These are phyloP conservation scores for Dactylellina cionopaga DNA, from an alignment of 2,329 filamentous ascomycete genomes.

Conservation along the genomic window DNA sequence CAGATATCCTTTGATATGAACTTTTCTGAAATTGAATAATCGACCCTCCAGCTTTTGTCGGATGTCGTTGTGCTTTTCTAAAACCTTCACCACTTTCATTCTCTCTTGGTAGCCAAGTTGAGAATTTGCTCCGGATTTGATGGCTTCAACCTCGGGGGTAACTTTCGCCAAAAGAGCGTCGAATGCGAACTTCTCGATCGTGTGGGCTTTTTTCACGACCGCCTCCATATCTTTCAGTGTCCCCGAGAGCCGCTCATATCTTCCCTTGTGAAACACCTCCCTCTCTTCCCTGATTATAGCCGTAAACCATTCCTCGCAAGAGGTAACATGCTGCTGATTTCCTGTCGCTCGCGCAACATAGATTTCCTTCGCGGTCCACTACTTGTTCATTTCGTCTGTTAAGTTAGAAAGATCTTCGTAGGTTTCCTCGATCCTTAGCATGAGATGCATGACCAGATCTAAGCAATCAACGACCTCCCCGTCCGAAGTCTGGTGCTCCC, in stretches of 20 bases:
- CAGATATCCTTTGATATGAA: conserved; percentile 11
- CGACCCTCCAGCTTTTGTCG: conserved; percentile 6
- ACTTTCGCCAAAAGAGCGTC: not conserved
- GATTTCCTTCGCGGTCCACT: conserved; percentile 16
- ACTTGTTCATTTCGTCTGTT: conserved; percentile 12
- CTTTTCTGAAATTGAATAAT: conserved; percentile 2
- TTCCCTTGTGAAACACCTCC: not conserved
- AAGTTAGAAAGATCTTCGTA: conserved; percentile 8
- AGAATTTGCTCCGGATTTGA: not conserved
- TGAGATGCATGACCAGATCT: conserved; percentile 2
- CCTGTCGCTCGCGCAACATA: not conserved
- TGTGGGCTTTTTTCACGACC: conserved; percentile 2
- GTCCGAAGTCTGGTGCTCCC: conserved; percentile 14
- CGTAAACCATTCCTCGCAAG: conserved; percentile 12
- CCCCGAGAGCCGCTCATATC: conserved; percentile 13
- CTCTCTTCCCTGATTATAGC: not conserved
- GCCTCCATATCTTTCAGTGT: conserved; percentile 3
- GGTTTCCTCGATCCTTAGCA: conserved; percentile 1
- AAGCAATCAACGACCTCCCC: conserved; percentile 5
- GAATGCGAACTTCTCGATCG: conserved; percentile 8
- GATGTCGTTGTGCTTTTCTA: conserved; percentile 15
- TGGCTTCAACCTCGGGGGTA: not conserved
- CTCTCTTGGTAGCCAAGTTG: conserved; percentile 1
- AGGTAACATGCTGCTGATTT: conserved; percentile 2
- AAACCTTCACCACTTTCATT: not conserved